Evolutionary conservation across 75 land plant genomes (phyloP), one percentile per base, ranked within the genome.

Genomic region (Sequoiadendron giganteum): DNA sequence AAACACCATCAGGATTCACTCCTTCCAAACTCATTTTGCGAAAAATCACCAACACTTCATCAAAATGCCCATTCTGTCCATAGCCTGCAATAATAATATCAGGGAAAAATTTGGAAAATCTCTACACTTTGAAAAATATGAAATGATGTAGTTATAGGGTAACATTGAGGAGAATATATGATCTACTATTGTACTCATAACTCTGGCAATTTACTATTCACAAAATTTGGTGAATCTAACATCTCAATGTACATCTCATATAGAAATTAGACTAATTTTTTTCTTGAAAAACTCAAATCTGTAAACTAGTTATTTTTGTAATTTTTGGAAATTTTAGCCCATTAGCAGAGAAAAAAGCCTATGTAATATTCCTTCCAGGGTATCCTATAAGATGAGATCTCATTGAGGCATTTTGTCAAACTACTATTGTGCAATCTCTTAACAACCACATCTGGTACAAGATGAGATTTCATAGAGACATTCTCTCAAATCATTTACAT

Each of bases 1-100:
- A 82, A 47, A 82, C 16, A 82, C 45, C 84, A 47, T 82, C 84
- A 82, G 54, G 84, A 45, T 45, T 82, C 52, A 45, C 32, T n/a
- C 52, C 84, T 82, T 45, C 84, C 49, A 82, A 82, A 28, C 47
- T 3, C 84, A 82, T 82, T 82, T 82, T 47, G 16, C 32, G 34
- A 45, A 82, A 82, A 45, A 82, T 34, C 34, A 25, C 15, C 84
- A 82, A n/a, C 9, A 30, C 52, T 30, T 82, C 84, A 3, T 47
- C 83, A 86, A 32, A 79, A 78, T 40, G 28, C 28, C 86, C 15
- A 30, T 38, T 70, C 86, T 38, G 83, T 21, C 14, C 85, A 79
- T 39, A 54, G 21, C 86, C 68, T 58, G 86, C 55, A 54, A 85
- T 39, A 75, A 75, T 75, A 10, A 11, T 75, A 75, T 65, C 70